These are phyloP conservation scores for Phytophthora idaei DNA, from an alignment of 352 stramenopile genomes.

Conservation along the genomic window DNA sequence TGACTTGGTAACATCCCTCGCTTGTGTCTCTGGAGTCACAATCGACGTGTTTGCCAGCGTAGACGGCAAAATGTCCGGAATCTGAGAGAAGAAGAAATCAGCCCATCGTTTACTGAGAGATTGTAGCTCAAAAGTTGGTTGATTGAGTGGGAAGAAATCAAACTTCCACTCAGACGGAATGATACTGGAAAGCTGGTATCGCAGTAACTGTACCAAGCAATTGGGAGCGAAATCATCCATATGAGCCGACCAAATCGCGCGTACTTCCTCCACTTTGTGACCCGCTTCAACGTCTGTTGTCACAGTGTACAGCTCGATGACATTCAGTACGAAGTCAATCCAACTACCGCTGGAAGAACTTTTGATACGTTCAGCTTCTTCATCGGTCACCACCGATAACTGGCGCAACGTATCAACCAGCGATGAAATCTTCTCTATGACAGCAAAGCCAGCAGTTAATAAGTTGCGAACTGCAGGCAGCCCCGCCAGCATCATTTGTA, in stretches of 20 bases:
- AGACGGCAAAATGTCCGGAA: constrained; percentile 48
- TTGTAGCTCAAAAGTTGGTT: neutral
- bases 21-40: constrained; percentile 11
- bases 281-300: constrained; percentile 7
- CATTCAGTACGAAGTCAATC: constrained; percentile 23
- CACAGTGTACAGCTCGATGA: constrained; percentile 14
- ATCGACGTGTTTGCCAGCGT: constrained; percentile 6
- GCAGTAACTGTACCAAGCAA: constrained; percentile 34
- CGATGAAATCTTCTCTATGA: constrained; percentile 29
- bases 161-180: constrained; percentile 59
- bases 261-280: constrained; percentile 2
- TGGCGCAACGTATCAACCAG: constrained; percentile 18
- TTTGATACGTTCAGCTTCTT: constrained; percentile 20
- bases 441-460: constrained; percentile 25
- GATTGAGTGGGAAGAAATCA: constrained; percentile 18
- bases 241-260: constrained; percentile 23
- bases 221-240: constrained; percentile 32
- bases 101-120: constrained; percentile 35
- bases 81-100: constrained; percentile 33
- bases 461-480: constrained; percentile 22
- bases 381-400: constrained; percentile 7
- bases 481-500: constrained; percentile 18
- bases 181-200: constrained; percentile 34
- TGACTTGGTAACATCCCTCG: constrained; percentile 18
- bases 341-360: constrained; percentile 21